Evolutionary conservation across 1,139 yeast species (phyloP).

Genomic region (Candida mesenterica): DNA sequence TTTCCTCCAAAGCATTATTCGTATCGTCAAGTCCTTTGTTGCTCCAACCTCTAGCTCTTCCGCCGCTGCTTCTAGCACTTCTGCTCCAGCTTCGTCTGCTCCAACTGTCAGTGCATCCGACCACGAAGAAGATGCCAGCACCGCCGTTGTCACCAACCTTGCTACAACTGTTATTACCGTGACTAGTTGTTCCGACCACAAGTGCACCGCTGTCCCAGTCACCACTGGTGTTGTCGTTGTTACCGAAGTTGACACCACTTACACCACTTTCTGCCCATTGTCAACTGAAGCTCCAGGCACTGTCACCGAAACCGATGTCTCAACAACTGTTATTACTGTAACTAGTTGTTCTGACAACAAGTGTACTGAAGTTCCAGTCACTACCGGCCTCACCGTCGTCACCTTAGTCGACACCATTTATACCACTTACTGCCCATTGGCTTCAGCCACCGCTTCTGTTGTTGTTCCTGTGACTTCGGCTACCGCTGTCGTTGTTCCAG

Average conservation of each 20-base stretch:
- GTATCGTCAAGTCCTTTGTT: slow-evolving; percentile 23
- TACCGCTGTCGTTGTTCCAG: slow-evolving; percentile 25
- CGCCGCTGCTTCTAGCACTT: slow-evolving; percentile 1
- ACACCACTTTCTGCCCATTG: slow-evolving; percentile 18
- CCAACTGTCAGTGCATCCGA: slow-evolving; percentile 1
- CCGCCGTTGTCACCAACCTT: slow-evolving; percentile 8
- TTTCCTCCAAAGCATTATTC: slow-evolving; percentile 13
- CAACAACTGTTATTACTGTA: slow-evolving; percentile 11
- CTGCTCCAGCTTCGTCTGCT: slow-evolving; percentile 10
- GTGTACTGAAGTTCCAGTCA: slow-evolving; percentile 24
- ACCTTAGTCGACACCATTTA: slow-evolving; percentile 17
- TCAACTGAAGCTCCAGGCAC: slow-evolving; percentile 13
- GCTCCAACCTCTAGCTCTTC: background rate
- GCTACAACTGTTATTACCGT: slow-evolving; percentile 32
- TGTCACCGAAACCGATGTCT: slow-evolving; percentile 19
- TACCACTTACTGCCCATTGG: slow-evolving; percentile 31
- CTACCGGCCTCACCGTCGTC: slow-evolving; percentile 39
- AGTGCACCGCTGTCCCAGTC: slow-evolving; percentile 34
- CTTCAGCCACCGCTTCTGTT: slow-evolving; percentile 13
- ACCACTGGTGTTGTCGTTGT: slow-evolving; percentile 43
- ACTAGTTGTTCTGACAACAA: slow-evolving; percentile 23
- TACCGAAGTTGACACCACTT: slow-evolving; percentile 22
- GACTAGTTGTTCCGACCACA: slow-evolving; percentile 44
- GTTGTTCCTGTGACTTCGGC: slow-evolving; percentile 36
- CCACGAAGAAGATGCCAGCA: slow-evolving; percentile 1